Evolutionary conservation across 192 early-diverging fungal species (phyloP), one percentile per base, ranked within the genome.

Genomic region (Backusella morwellensis): DNA sequence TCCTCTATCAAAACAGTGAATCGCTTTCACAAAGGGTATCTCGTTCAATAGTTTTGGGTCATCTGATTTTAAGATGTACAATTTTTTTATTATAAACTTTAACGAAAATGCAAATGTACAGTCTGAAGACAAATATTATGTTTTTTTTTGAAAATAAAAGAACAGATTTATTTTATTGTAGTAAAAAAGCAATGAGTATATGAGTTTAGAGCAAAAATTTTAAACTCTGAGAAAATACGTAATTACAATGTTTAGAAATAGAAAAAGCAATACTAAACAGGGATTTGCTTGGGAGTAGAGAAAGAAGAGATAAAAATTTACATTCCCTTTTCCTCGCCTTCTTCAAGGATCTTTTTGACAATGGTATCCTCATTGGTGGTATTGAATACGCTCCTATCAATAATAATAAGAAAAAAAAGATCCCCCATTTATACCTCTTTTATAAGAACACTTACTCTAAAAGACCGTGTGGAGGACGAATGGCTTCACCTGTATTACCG

Each of bases 381-480:
- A 23, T 44, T 41, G 32, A 85, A 85, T 6, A 69, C 70, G 23
- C 74, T 74, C n/a, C 52, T 56, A 56, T 56, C 9, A 21, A 23
- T 8, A 21, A 8, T 56, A 56, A 23, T 21, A 1, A 56, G 52
- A 56, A 21, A 9, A 54, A 54, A 56, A 56, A 21, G 0, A 4
- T 32, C 32, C 15, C 42, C 42, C 4, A 0, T 56, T 21, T n/a
- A 21, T 56, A 56, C 2, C 50, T 23, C 52, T 9, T 56, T 8
- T 56, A 9, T 21, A 21, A 23, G 8, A 56, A 23, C 9, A 56
- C 52, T 21, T 17, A 72, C 72, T 68, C 59, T 1, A 85, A 52
- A n/a, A 41, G 26, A 63, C 78, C 82, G 35, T 81, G 75, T 19
- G 84, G 41, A 12, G 84, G 84, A 34, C 75, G 67, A 19, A 73